These are phyloP conservation scores for Coniferiporia sulphurascens DNA, from an alignment of 1,284 basidiomycete genomes.

Conservation along the genomic window DNA sequence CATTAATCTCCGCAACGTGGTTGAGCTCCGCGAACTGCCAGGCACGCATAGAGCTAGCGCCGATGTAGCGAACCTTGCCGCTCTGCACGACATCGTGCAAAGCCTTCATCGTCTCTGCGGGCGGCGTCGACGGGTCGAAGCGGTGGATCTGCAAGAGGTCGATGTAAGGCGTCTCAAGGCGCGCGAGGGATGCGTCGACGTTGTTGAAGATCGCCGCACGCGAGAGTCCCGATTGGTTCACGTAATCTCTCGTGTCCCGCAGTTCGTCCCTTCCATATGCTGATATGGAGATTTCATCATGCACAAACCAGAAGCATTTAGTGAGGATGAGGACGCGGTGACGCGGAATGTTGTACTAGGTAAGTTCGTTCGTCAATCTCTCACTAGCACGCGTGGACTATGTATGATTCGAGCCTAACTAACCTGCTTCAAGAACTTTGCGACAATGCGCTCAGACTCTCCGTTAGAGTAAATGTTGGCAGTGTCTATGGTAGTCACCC, in stretches of 20 bases:
- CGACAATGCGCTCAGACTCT: slow-evolving; percentile 41
- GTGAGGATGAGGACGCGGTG: slow-evolving; percentile 44
- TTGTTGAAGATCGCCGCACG: slow-evolving; percentile 41
- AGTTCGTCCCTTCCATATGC: slow-evolving; percentile 9
- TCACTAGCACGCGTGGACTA: too few species aligned
- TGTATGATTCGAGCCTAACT: not conserved
- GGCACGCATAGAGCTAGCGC: slow-evolving; percentile 38
- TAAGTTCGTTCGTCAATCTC: not conserved
- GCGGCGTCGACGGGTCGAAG: slow-evolving; percentile 32
- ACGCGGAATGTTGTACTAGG: slow-evolving; percentile 49
- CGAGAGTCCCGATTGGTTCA: slow-evolving; percentile 42
- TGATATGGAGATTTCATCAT: slow-evolving; percentile 16
- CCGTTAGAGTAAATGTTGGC: slow-evolving; percentile 55
- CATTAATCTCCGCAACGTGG: slow-evolving; percentile 32
- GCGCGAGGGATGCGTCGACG: slow-evolving; percentile 38
- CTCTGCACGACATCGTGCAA: slow-evolving; percentile 39
- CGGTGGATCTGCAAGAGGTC: slow-evolving; percentile 44
- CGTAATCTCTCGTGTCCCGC: slow-evolving; percentile 29
- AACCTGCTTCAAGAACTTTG: slow-evolving; percentile 49
- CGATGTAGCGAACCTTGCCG: slow-evolving; percentile 43
- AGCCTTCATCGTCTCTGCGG: slow-evolving; percentile 42
- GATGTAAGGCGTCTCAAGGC: slow-evolving; percentile 41
- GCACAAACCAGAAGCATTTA: slow-evolving; percentile 31
- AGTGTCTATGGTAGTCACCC: slow-evolving; percentile 47
- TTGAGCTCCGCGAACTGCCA: slow-evolving; percentile 42